phyloP scores from a whole-genome alignment of 257 asterid genomes.

The Gentiana straminea region DNA sequence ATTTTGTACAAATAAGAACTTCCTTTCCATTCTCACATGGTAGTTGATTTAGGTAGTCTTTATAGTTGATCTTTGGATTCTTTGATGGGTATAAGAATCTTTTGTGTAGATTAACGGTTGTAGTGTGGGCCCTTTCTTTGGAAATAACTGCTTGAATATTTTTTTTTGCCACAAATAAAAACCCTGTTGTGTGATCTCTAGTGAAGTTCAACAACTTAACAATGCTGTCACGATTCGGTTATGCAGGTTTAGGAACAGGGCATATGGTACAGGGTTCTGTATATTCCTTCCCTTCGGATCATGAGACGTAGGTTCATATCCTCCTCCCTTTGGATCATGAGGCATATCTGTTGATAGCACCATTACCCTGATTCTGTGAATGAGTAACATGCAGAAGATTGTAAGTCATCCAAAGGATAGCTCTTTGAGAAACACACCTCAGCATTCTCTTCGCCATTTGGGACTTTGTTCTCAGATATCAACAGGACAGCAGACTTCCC shows the following conservation, averaged over 20 bases:
- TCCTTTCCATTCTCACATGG: too few relatives aligned
- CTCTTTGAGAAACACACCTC: conserved; percentile 65
- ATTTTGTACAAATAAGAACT: too few relatives aligned
- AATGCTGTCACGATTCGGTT: background rate
- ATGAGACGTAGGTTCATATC: conserved; percentile 8
- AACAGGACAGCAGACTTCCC: conserved; percentile 80
- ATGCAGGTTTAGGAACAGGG: conserved; percentile 31
- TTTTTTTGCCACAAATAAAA: too few relatives aligned
- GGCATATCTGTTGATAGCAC: conserved; percentile 18
- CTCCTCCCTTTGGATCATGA: conserved; percentile 15
- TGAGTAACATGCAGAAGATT: conserved; percentile 60
- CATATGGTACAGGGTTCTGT: conserved; percentile 8
- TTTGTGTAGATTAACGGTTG: too few relatives aligned
- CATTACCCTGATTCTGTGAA: conserved; percentile 12
- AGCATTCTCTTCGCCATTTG: conserved; percentile 82
- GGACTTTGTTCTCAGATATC: conserved; percentile 81
- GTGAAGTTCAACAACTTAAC: background rate
- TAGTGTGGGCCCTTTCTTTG: too few relatives aligned
- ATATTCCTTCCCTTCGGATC: too few relatives aligned
- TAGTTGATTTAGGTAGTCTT: too few relatives aligned
- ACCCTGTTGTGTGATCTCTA: background rate
- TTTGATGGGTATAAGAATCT: too few relatives aligned
- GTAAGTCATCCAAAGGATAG: conserved; percentile 56
- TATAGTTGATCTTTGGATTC: too few relatives aligned
- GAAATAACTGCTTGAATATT: too few relatives aligned